phyloP scores from a whole-genome alignment of 2,329 filamentous ascomycete genomes.

The Diplodia mutila region DNA sequence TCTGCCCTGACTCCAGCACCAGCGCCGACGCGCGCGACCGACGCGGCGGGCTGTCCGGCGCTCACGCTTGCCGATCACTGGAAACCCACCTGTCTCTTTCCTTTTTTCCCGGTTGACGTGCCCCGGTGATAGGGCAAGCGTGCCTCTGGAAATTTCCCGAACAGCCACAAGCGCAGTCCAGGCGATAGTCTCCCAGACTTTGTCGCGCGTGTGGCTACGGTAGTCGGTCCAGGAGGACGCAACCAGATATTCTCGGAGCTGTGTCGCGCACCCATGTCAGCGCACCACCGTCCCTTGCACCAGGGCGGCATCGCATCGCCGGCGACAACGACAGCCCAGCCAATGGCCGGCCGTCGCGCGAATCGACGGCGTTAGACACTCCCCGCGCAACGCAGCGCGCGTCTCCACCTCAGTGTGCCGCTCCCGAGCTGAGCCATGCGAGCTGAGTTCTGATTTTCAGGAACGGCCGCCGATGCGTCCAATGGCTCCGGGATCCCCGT shows the following conservation, averaged over 20 bases:
- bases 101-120: not conserved
- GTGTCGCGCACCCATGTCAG: constrained; percentile 6
- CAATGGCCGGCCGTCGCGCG: constrained; percentile 10
- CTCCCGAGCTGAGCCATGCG: constrained; percentile 12
- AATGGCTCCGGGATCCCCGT: constrained; percentile 18
- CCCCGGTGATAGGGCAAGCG: not conserved
- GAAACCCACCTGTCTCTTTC: not conserved
- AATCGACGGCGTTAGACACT: not conserved
- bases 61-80: constrained; percentile 12
- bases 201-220: not conserved
- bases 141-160: constrained; percentile 15
- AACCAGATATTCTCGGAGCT: not conserved
- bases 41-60: constrained; percentile 17
- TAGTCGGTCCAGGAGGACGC: not conserved
- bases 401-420: constrained; percentile 21
- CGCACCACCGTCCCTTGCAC: constrained; percentile 15
- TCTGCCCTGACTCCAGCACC: constrained; percentile 19
- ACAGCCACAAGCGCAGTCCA: constrained; percentile 1
- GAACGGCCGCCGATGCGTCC: constrained; percentile 20
- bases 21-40: constrained; percentile 4
- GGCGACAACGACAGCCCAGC: not conserved
- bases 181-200: not conserved
- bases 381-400: constrained; percentile 7
- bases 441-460: constrained; percentile 19
- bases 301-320: not conserved